A percentile compares a stretch with the other conserved stretches of the same genome.
Conservation (phyloP, 176 grass and related monocot genomes). For the Chrysopogon serrulatus region DNA sequence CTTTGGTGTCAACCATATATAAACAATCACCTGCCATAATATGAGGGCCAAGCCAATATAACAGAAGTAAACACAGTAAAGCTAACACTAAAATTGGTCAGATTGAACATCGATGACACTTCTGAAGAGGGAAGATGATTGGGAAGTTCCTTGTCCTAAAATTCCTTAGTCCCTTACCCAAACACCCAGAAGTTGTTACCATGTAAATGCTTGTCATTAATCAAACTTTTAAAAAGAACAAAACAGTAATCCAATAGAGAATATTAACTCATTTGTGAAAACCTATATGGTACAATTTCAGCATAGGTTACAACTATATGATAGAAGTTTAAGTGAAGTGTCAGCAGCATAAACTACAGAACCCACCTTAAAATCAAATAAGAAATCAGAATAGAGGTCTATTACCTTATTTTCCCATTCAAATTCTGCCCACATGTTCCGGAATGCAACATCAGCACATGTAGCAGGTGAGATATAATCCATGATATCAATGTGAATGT, state of each 20-base stretch:
- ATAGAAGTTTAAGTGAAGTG: not conserved
- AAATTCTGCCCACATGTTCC: conserved; percentile 78
- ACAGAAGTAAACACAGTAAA: not conserved
- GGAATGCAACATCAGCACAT: conserved; percentile 66
- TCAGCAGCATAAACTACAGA: not conserved
- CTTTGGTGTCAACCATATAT: not conserved
- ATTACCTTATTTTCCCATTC: conserved; percentile 77
- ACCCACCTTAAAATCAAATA: not conserved
- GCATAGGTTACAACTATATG: not conserved
- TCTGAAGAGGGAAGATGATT: not conserved
- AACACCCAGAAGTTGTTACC: not conserved
- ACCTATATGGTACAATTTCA: not conserved
- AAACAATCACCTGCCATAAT: not conserved
- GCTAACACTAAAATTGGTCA: not conserved
- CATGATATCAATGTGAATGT: conserved; percentile 84
- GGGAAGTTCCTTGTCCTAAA: not conserved
- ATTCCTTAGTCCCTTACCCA: not conserved
- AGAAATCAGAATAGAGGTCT: not conserved
- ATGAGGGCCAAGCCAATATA: not conserved
- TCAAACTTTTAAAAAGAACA: not conserved
- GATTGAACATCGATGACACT: not conserved
- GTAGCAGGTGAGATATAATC: conserved; percentile 69
- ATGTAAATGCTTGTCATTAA: not conserved
- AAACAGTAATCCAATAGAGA: not conserved
- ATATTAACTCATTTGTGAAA: not conserved